phyloP scores from a whole-genome alignment of 768 basidiomycete species.

The Glaciozyma antarctica region DNA sequence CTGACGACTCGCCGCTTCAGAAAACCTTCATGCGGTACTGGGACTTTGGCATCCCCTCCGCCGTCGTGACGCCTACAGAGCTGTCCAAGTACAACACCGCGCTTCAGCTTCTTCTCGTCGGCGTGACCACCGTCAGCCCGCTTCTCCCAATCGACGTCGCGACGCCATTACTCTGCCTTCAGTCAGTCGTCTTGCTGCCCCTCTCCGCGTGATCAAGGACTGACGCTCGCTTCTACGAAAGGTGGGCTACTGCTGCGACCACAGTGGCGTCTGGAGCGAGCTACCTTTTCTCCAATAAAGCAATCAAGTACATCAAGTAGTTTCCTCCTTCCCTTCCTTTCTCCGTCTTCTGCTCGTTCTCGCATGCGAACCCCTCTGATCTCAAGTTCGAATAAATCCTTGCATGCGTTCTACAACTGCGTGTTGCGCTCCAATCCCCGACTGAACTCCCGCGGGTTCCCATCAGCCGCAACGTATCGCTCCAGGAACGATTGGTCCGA shows the following conservation, averaged over 20 bases:
- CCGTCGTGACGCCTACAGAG: conserved; percentile 82
- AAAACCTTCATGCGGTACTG: conserved; percentile 90
- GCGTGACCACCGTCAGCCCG: conserved; percentile 72
- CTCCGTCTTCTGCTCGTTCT: too few relatives aligned
- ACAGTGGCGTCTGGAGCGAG: conserved; percentile 77
- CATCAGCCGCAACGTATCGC: conserved; percentile 21
- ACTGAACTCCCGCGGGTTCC: conserved; percentile 22
- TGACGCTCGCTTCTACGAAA: conserved; percentile 37
- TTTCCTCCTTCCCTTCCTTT: too few relatives aligned
- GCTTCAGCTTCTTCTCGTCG: conserved; percentile 85
- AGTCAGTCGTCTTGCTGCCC: conserved; percentile 49
- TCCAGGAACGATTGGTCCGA: conserved; percentile 27
- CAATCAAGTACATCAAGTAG: conserved; percentile 37
- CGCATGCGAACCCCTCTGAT: too few relatives aligned
- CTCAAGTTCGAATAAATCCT: too few relatives aligned
- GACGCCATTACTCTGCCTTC: conserved; percentile 54
- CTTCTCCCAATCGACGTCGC: conserved; percentile 56
- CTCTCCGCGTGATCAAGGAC: not conserved
- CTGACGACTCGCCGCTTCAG: conserved; percentile 42
- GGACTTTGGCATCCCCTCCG: conserved; percentile 91
- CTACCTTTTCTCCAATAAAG: conserved; percentile 39
- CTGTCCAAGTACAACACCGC: conserved; percentile 97
- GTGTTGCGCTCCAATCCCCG: conserved; percentile 4
- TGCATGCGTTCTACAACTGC: not conserved
- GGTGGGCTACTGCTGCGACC: conserved; percentile 77